A percentile compares a stretch with the other conserved stretches of the same genome.
Evolutionary conservation across 2,329 filamentous ascomycete genomes (phyloP).

Genomic region (Cyphellophora europaea): DNA sequence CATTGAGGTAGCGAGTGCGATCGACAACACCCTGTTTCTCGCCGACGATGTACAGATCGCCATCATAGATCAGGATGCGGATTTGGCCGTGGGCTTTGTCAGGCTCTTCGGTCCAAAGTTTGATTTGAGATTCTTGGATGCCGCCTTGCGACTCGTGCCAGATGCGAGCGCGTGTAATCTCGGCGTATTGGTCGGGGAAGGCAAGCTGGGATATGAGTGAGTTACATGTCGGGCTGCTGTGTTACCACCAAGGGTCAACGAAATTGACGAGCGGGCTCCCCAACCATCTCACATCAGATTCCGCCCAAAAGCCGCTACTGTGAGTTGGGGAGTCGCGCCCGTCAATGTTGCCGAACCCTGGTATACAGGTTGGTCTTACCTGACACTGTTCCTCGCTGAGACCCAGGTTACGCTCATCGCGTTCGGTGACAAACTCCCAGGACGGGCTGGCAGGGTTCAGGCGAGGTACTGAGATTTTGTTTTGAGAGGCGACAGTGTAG

Average conservation of each 20-base stretch:
- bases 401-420: neutral
- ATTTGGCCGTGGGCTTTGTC: neutral
- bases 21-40: neutral
- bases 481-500: too few species aligned
- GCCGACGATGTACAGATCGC: neutral
- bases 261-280: too few species aligned
- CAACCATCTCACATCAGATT: too few species aligned
- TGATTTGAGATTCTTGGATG: neutral
- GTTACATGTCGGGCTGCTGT: too few species aligned
- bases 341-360: too few species aligned
- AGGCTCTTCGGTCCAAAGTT: neutral
- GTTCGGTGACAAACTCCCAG: neutral
- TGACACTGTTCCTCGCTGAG: neutral
- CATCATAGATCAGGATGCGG: neutral
- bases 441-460: too few species aligned
- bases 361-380: neutral
- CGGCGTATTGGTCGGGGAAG: neutral
- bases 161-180: neutral
- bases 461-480: too few species aligned
- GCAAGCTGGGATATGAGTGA: too few species aligned
- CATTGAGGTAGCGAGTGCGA: neutral
- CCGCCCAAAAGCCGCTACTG: too few species aligned
- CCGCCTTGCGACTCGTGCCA: neutral
- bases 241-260: too few species aligned
- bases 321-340: too few species aligned